Evolutionary conservation across 2,329 filamentous ascomycete genomes (phyloP).

Genomic region (Teratosphaeria destructans): DNA sequence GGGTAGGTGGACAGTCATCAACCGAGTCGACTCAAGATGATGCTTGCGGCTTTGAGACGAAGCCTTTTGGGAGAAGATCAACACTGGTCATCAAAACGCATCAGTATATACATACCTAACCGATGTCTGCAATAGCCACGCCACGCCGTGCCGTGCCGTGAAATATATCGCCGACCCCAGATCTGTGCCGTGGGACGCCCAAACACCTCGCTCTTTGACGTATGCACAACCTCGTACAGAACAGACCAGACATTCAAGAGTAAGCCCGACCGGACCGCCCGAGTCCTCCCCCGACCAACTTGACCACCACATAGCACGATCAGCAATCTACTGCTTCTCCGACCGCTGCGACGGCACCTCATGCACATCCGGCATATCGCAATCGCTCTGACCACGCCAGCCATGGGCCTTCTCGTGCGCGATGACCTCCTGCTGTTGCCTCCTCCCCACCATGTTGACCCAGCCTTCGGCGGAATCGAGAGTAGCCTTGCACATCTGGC

Average conservation of each 20-base stretch:
- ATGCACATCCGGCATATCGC: neutral
- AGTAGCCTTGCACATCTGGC: slow-evolving; percentile 75
- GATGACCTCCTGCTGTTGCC: slow-evolving; percentile 11
- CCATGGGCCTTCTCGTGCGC: neutral
- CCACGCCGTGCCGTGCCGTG: too few relatives aligned
- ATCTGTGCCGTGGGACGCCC: too few relatives aligned
- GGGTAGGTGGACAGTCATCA: too few relatives aligned
- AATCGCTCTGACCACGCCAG: neutral
- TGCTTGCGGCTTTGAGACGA: too few relatives aligned
- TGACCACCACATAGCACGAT: neutral
- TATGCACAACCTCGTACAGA: neutral
- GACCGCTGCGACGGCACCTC: neutral
- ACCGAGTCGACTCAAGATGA: too few relatives aligned
- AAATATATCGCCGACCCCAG: too few relatives aligned
- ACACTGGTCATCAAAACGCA: too few relatives aligned
- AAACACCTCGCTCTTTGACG: neutral
- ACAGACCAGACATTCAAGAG: neutral
- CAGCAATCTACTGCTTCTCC: neutral
- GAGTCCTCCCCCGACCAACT: neutral
- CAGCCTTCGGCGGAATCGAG: slow-evolving; percentile 84
- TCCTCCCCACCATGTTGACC: slow-evolving; percentile 50
- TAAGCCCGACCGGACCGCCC: neutral
- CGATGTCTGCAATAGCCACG: too few relatives aligned
- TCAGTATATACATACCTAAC: too few relatives aligned
- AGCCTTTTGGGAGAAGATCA: too few relatives aligned